Base-by-base conservation (phyloP, 164 flowering plant genomes). In the Buxus sempervirens region DNA sequence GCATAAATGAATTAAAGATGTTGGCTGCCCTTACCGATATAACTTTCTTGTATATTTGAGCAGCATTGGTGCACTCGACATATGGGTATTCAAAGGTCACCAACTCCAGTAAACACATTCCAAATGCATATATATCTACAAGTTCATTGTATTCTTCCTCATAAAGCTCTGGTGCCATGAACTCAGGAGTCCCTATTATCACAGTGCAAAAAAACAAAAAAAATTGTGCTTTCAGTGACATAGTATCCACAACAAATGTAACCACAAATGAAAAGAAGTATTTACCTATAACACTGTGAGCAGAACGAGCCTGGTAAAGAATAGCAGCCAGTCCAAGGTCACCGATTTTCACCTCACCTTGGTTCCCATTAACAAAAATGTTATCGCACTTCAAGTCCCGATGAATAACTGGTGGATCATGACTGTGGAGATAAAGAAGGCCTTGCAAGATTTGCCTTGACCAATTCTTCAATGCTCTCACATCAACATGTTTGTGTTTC, bases 131-230 rank as follows among this genome's bases (percentile, higher is more conserved):
- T 20, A 94, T 86, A 72, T 94, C 98, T n/a, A 94, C 97, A 59
- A 95, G 97, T 74, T 92, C 97, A 80, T 95, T 89, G 71, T 95
- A 95, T 66, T 95, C 96, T 79, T 92, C 98, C 77, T 90, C 96
- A 69, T 95, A 95, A 70, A 95, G 88, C 77, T 95, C 98, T 28
- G 98, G 98, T 48, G 98, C 98, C 98, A 95, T 95, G 81, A 92
- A 95, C 78, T 95, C 97, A 0, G 97, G 96, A 32, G 96, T 93
- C 71, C 98, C 98, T 93, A 60, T 63, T 65, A 67, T 25, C 49
- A 75, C 58, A 71, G 28, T 12, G 38, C 38, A 38, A 62, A 1
- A 62, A 45, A 53, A 16, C 2, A 62, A 45, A 53, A 16, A 70
- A 12, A 18, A 42, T 41, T 26, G 15, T 53, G 13, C 23, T 42